Evolutionary conservation across 1,284 basidiomycete species (phyloP).

Genomic region (Tausonia pullulans): DNA sequence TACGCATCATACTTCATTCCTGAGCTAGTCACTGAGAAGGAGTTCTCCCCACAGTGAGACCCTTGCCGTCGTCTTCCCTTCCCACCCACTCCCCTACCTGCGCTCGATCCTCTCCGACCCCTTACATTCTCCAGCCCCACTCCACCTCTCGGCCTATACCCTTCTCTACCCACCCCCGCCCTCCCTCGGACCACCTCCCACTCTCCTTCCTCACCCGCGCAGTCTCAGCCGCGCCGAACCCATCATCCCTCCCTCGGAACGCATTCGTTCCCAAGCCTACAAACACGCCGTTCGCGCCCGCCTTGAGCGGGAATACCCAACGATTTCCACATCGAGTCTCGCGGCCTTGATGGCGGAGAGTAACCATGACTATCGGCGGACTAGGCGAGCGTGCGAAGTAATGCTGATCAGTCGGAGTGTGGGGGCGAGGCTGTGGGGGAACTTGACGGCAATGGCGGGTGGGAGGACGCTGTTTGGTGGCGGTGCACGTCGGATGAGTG

Average conservation of each 20-base stretch:
- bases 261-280: background rate
- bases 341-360: constrained; percentile 5
- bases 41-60: background rate
- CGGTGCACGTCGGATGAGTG: no score
- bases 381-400: background rate
- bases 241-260: background rate
- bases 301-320: background rate
- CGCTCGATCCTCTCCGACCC: constrained; percentile 3
- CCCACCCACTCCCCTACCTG: constrained; percentile 5
- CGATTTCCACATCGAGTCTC: background rate
- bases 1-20: no score
- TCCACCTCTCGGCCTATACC: constrained; percentile 3
- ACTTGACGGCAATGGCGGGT: background rate
- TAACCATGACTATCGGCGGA: constrained; percentile 1
- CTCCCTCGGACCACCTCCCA: background rate
- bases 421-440: constrained; percentile 3
- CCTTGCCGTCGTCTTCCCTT: constrained; percentile 8
- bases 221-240: background rate
- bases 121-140: constrained; percentile 5
- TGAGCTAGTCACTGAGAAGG: background rate
- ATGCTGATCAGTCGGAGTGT: background rate
- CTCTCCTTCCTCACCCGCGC: constrained; percentile 1
- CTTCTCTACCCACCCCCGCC: background rate
- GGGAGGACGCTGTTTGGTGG: no score
- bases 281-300: background rate